phyloP scores from a whole-genome alignment of 2,329 filamentous ascomycete species.

The Trichoderma afroharzianum region DNA sequence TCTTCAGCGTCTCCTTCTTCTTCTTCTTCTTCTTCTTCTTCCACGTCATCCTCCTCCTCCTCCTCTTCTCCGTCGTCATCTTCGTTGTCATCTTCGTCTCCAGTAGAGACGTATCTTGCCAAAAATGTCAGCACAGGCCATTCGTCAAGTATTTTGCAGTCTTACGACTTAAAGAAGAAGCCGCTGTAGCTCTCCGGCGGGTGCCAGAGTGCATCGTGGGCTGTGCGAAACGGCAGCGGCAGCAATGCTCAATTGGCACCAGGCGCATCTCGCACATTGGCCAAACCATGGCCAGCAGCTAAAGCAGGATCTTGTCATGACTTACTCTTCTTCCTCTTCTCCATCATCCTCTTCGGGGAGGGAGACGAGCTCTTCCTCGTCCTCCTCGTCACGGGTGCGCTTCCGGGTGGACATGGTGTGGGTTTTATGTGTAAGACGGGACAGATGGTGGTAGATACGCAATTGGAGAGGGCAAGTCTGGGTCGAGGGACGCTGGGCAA shows the following conservation, averaged over 20 bases:
- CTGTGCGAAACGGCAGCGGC: background rate
- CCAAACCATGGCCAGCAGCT: background rate
- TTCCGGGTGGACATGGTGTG: slow-evolving; percentile 38
- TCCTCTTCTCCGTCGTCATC: slow-evolving; percentile 41
- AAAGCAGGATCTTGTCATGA: slow-evolving; percentile 6
- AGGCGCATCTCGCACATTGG: background rate
- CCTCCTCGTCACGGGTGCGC: slow-evolving; percentile 60
- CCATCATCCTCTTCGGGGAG: slow-evolving; percentile 50
- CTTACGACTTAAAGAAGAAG: background rate
- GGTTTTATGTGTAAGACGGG: slow-evolving; percentile 5
- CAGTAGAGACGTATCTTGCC: slow-evolving; percentile 35
- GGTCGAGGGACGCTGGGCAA: slow-evolving; percentile 18
- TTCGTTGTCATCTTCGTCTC: slow-evolving; percentile 40
- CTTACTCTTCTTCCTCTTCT: slow-evolving; percentile 55
- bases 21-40: slow-evolving; percentile 32
- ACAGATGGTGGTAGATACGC: background rate
- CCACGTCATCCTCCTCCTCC: slow-evolving; percentile 28
- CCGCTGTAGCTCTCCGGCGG: background rate
- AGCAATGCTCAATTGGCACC: background rate
- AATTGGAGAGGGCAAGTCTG: slow-evolving; percentile 11
- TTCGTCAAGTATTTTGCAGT: background rate
- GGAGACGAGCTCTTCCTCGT: slow-evolving; percentile 53
- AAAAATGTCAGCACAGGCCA: background rate
- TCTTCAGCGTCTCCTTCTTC: slow-evolving; percentile 30
- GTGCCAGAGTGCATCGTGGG: background rate